Evolutionary conservation across 2,329 filamentous ascomycete genomes (phyloP).

Genomic region (Hymenoscyphus infarciens): DNA sequence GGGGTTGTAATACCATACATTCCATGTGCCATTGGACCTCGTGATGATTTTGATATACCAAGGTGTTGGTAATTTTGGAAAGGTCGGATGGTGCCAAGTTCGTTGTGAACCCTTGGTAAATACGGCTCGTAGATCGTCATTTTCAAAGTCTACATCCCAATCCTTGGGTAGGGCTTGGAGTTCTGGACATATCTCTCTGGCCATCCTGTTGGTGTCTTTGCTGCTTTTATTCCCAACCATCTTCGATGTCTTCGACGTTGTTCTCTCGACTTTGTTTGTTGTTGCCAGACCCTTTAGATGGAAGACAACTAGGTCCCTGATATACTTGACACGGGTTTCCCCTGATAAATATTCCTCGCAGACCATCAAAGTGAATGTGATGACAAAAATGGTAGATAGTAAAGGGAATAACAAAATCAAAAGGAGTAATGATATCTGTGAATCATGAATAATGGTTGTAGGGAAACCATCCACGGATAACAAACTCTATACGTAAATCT

Average conservation of each 20-base stretch:
- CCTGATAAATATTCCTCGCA: background rate
- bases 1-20: conserved; percentile 19
- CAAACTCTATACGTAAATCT: background rate
- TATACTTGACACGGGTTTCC: background rate
- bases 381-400: background rate
- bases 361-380: background rate
- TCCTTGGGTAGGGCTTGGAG: conserved; percentile 14
- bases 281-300: background rate
- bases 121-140: conserved; percentile 7
- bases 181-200: conserved; percentile 14
- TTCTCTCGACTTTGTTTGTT: background rate
- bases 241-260: background rate
- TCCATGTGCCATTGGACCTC: background rate
- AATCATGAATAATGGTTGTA: background rate
- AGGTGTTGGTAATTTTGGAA: conserved; percentile 20
- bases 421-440: background rate
- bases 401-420: background rate
- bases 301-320: background rate
- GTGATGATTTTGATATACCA: conserved; percentile 17
- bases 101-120: conserved; percentile 12
- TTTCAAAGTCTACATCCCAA: conserved; percentile 14
- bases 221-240: background rate
- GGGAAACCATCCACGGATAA: background rate
- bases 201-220: conserved; percentile 4
- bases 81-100: conserved; percentile 17